Base-by-base conservation (phyloP, 2,329 filamentous ascomycete species). In the Neopestalotiopsis clavispora region DNA sequence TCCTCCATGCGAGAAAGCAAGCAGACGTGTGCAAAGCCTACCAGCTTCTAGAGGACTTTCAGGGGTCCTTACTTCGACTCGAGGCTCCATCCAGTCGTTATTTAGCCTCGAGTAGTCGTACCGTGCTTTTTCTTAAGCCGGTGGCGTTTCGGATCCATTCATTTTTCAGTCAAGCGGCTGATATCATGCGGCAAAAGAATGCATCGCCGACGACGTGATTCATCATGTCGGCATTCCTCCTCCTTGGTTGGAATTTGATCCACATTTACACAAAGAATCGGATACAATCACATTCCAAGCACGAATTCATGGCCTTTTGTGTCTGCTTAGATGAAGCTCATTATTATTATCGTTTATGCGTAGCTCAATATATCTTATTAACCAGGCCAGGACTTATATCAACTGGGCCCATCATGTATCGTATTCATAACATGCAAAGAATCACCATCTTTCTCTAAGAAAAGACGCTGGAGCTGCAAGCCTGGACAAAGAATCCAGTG, bases 381-480 rank as follows among this genome's bases (percentile, higher is more conserved):
- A 38, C 34, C 10, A 10, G 10, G 34, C 34, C 34, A 38, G 34
- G 34, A 10, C 34, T 7, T 38, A 7, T 10, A 10, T 38, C 34
- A 38, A 38, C 34, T 38, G 10, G 34, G 6, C 34, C 34, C 10
- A 38, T 38, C 6, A 6, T 38, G 6, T 2, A 10, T 38, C 34
- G 10, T 38, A 2, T 38, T 10, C 34, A 38, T 38, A 38, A 1
- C 23, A 38, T 38, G 34, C 5, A 38, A 28, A 10, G 34, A 38
- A 4, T 10, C 34, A 3, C 23, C 23, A 28, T 28, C 14, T 4
- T 17, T 4, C 4, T 6, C 38, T 28, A 68, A 5, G 52, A 7
- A 56, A 72, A 72, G 28, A 69, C 60, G 7, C 49, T 64, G 5
- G 60, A 66, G 38, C 62, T 49, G 65, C 70, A 72, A 40, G 69